Evolutionary conservation across 306 rosid species (phyloP).

Genomic region (Vigna nakashimae): DNA sequence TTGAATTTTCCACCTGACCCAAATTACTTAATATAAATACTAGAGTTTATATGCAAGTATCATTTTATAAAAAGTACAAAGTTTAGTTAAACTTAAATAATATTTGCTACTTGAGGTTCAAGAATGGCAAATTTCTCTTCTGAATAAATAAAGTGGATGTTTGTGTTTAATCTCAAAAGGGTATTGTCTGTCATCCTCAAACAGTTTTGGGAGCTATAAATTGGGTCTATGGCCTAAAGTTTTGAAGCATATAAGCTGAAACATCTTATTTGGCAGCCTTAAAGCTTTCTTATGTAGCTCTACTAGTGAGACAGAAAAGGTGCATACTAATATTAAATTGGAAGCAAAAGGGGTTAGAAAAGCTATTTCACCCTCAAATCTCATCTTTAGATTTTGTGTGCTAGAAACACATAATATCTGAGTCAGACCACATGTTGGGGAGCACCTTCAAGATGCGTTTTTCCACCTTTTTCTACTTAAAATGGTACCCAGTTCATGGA

Average conservation of each 20-base stretch:
- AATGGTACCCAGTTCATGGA: constrained; percentile 32
- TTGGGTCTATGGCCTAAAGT: constrained; percentile 40
- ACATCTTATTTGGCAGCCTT: constrained; percentile 45
- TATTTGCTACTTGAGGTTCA: constrained; percentile 12
- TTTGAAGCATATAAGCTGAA: constrained; percentile 45
- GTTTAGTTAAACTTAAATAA: no score
- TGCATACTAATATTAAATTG: constrained; percentile 26
- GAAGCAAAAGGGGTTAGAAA: constrained; percentile 34
- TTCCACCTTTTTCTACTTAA: constrained; percentile 40
- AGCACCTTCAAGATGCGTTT: constrained; percentile 57
- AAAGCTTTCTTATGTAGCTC: constrained; percentile 37
- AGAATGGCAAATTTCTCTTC: constrained; percentile 28
- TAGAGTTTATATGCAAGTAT: no score
- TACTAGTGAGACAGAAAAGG: not conserved
- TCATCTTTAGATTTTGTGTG: constrained; percentile 49
- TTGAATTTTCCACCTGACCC: no score
- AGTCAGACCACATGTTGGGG: constrained; percentile 60
- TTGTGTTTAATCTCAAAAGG: constrained; percentile 44
- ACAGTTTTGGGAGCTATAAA: constrained; percentile 25
- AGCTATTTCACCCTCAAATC: constrained; percentile 46
- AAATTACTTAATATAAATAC: not conserved
- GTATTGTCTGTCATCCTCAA: constrained; percentile 38
- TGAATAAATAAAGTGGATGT: constrained; percentile 38
- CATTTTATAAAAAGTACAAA: no score
- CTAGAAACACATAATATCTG: constrained; percentile 44